phyloP scores from a whole-genome alignment of 345 rosid species.

The Fremontodendron californicum region DNA sequence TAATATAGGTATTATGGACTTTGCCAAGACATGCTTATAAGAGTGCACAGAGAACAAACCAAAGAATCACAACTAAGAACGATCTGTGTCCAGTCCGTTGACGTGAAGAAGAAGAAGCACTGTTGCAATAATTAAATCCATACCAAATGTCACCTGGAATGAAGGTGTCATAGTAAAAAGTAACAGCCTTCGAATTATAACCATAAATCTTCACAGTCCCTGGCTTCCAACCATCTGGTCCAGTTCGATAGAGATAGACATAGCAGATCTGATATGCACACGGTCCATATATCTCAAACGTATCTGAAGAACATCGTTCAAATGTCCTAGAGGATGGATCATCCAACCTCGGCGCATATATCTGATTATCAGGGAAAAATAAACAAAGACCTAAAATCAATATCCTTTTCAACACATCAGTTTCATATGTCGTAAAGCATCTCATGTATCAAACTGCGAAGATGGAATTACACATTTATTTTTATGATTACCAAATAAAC shows the following conservation, averaged over 20 bases:
- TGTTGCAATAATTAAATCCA: slow-evolving; percentile 62
- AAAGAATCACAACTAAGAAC: slow-evolving; percentile 20
- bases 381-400: not conserved
- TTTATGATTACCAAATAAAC: not conserved
- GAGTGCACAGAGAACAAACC: slow-evolving; percentile 30
- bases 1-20: not conserved
- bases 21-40: slow-evolving; percentile 5
- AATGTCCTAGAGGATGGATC: slow-evolving; percentile 58
- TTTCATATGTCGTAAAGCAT: not conserved
- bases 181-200: slow-evolving; percentile 35
- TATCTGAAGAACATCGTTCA: slow-evolving; percentile 75
- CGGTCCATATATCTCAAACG: slow-evolving; percentile 66
- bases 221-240: slow-evolving; percentile 88
- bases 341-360: slow-evolving; percentile 73
- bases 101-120: slow-evolving; percentile 42
- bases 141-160: slow-evolving; percentile 69
- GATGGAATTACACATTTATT: not conserved
- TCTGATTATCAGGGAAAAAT: slow-evolving; percentile 33
- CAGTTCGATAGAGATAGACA: slow-evolving; percentile 68
- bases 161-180: slow-evolving; percentile 49
- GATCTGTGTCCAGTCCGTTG: not conserved
- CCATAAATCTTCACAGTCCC: slow-evolving; percentile 49
- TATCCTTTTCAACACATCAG: not conserved
- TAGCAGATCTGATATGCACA: slow-evolving; percentile 75
- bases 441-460: not conserved